Conservation (phyloP, 2,329 filamentous ascomycete genomes). For the Pseudopithomyces maydicus region DNA sequence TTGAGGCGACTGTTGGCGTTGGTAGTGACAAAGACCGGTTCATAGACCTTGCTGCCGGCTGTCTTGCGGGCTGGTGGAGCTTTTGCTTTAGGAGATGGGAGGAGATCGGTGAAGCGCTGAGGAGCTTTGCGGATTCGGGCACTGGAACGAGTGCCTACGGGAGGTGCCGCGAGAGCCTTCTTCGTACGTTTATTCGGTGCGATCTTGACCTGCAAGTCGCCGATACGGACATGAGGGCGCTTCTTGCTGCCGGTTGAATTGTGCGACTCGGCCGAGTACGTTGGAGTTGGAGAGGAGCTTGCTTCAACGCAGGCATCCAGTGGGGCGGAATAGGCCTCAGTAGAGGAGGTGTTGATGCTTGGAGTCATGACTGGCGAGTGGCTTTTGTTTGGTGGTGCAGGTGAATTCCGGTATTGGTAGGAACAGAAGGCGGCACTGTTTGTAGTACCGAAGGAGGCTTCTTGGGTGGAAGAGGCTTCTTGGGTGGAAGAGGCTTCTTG, state of each 20-base stretch:
- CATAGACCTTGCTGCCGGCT: constrained; percentile 29
- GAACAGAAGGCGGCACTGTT: background rate
- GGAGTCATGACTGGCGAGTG: constrained; percentile 12
- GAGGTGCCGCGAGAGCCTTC: constrained; percentile 12
- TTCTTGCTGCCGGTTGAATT: constrained; percentile 12
- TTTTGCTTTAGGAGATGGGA: constrained; percentile 15
- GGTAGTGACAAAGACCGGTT: constrained; percentile 38
- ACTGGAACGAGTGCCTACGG: constrained; percentile 17
- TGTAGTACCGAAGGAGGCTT: background rate
- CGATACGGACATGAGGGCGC: constrained; percentile 2
- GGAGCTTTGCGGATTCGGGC: constrained; percentile 36
- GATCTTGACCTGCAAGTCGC: background rate
- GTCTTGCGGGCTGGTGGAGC: constrained; percentile 8
- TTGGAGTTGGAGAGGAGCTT: background rate
- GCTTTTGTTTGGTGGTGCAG: constrained; percentile 8
- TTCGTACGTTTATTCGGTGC: background rate
- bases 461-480: background rate
- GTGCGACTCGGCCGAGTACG: constrained; percentile 1
- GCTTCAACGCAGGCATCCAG: background rate
- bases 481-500: background rate
- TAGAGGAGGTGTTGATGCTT: constrained; percentile 9
- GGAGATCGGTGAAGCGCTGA: constrained; percentile 22
- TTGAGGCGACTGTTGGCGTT: constrained; percentile 34
- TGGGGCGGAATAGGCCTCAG: constrained; percentile 7
- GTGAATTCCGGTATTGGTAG: constrained; percentile 3